Conservation (phyloP, 2,329 filamentous ascomycete species). For the Fusarium xylarioides region DNA sequence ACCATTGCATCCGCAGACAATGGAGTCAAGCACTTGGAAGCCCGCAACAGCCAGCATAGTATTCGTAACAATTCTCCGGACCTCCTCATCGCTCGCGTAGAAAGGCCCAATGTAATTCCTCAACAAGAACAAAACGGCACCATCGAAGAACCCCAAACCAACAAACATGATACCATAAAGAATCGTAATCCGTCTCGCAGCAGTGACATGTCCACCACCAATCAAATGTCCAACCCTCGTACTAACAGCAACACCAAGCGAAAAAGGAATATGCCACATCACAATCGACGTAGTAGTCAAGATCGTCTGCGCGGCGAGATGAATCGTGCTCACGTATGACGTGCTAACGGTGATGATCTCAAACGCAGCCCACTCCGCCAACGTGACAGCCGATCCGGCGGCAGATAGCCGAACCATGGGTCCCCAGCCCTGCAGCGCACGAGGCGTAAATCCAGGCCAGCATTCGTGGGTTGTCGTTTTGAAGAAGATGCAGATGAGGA, state of each 20-base stretch:
- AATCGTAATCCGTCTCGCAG: slow-evolving; percentile 7
- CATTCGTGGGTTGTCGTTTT: slow-evolving; percentile 45
- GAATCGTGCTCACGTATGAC: slow-evolving; percentile 54
- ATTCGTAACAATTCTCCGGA: neutral
- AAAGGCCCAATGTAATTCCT: slow-evolving; percentile 12
- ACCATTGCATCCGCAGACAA: slow-evolving; percentile 27
- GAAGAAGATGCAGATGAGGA: slow-evolving; percentile 57
- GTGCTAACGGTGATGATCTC: slow-evolving; percentile 57
- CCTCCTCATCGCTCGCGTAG: slow-evolving; percentile 11
- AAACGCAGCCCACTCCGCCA: slow-evolving; percentile 55
- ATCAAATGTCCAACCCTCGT: slow-evolving; percentile 23
- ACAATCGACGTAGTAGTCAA: slow-evolving; percentile 53
- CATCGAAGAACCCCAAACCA: slow-evolving; percentile 10
- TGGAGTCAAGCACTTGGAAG: slow-evolving; percentile 17
- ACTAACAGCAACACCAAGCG: slow-evolving; percentile 49
- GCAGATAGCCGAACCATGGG: slow-evolving; percentile 51
- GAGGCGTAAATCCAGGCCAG: slow-evolving; percentile 52
- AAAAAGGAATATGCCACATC: slow-evolving; percentile 56
- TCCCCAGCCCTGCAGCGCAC: slow-evolving; percentile 51
- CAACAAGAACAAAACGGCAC: neutral
- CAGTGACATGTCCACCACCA: slow-evolving; percentile 7
- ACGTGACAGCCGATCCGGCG: slow-evolving; percentile 51
- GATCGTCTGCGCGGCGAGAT: slow-evolving; percentile 54
- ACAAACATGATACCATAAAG: slow-evolving; percentile 23
- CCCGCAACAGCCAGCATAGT: slow-evolving; percentile 14